Base-by-base conservation (phyloP, 129 eudicot genomes). In the Smallanthus sonchifolius region DNA sequence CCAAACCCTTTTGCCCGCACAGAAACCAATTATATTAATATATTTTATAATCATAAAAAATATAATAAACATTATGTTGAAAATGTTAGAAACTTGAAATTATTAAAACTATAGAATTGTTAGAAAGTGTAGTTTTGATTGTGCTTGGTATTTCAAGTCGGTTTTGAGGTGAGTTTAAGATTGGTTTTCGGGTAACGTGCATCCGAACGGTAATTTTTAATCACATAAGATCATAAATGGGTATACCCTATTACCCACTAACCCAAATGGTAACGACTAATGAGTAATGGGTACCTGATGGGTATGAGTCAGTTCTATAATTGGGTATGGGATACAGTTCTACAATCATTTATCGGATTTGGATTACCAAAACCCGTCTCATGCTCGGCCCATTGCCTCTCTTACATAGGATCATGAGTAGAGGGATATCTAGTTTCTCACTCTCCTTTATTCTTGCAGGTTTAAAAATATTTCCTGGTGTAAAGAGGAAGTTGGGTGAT, bases 391-490 rank as follows among this genome's bases (percentile, higher is more conserved):
- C 6, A 42, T 42, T 42, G 47, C 11, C 10, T 4, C 6, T 6
- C 6, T 42, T 42, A 42, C 11, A 42, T 2, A 42, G 67, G 24
- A 40, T 38, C 16, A 16, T 30, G 16, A 43, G 52, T 67, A 16
- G 56, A 39, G 44, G 10, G 10, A 36, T 44, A 44, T 39, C 39
- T 38, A 5, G 7, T 7, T n/a, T 40, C n/a, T 45, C 30, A 30
- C 39, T 37, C 36, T 63, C 38, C 19, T 30, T 51, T 34, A 15
- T 39, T 20, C 30, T 52, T 60, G 78, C 84, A 94, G 97, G 99
- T 51, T 66, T 94, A 81, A 88, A 80, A 82, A 84, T 28, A 28
- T 68, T 84, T 51, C 91, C 99, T n/a, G 93, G 99, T 51, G 81
- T 83, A 51, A 94, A 94, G 88, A 88, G 99, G 82, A 94, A 87